A percentile compares a stretch with the other conserved stretches of the same genome.
Conservation (phyloP, 2,329 filamentous ascomycete species). For the Lecanosticta acicola region DNA sequence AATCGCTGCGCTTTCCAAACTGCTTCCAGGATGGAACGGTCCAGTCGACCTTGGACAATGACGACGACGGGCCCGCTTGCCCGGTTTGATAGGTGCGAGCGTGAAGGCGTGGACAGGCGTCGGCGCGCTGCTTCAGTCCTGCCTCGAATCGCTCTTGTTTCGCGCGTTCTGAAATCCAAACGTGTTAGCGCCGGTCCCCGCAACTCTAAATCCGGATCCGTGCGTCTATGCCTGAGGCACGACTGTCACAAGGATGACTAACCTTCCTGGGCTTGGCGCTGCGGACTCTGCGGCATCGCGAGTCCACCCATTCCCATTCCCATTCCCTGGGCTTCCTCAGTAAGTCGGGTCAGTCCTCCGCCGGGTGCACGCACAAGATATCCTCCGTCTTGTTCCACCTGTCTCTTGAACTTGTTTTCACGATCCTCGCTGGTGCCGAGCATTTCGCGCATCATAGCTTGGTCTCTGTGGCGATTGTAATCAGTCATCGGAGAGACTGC, state of each 20-base stretch:
- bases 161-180: not conserved
- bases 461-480: slow-evolving; percentile 3
- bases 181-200: slow-evolving; percentile 43
- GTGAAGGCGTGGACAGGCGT: no score
- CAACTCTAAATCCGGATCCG: not conserved
- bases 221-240: slow-evolving; percentile 1
- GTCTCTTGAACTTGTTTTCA: slow-evolving; percentile 4
- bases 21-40: not conserved
- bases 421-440: not conserved
- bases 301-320: slow-evolving; percentile 8
- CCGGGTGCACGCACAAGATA: slow-evolving; percentile 6
- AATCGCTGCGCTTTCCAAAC: not conserved
- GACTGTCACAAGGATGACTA: not conserved
- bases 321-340: slow-evolving; percentile 8
- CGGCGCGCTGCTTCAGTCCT: not conserved
- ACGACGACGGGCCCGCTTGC: no score
- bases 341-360: slow-evolving; percentile 5
- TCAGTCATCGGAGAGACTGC: not conserved
- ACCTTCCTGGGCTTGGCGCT: not conserved
- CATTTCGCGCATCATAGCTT: not conserved
- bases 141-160: not conserved
- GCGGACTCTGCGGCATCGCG: slow-evolving; percentile 4
- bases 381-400: slow-evolving; percentile 7
- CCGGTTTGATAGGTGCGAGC: no score
- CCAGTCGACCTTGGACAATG: not conserved